Evolutionary conservation across 192 early-diverging fungal species (phyloP).

Genomic region (Coemansia sp.): DNA sequence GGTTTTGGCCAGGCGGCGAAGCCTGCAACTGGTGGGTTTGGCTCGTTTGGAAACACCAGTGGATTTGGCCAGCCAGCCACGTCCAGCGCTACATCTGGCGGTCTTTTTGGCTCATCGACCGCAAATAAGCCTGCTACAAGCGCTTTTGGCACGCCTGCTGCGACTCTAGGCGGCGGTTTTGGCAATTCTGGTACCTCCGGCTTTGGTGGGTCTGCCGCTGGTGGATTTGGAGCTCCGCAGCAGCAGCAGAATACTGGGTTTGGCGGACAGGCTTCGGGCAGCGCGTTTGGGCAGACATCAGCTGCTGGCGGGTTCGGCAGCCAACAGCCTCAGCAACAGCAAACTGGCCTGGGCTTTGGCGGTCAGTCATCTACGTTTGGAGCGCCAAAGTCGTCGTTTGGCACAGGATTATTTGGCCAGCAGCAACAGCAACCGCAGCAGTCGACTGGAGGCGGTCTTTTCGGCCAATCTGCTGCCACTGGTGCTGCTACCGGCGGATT

Average conservation of each 20-base stretch:
- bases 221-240: conserved; percentile 26
- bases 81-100: conserved; percentile 1
- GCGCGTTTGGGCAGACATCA: neutral
- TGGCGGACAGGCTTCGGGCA: neutral
- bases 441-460: conserved; percentile 9
- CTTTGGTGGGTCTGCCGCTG: conserved; percentile 3
- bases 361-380: neutral
- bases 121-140: conserved; percentile 15
- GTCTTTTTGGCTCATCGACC: conserved; percentile 22
- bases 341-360: neutral
- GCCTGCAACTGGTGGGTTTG: conserved; percentile 1
- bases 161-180: conserved; percentile 11
- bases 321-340: neutral
- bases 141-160: conserved; percentile 21
- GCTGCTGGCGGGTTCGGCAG: neutral
- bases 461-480: conserved; percentile 11
- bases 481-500: conserved; percentile 8
- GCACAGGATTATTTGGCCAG: neutral
- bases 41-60: conserved; percentile 18
- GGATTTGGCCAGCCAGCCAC: conserved; percentile 21
- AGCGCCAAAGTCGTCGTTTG: neutral
- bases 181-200: conserved; percentile 16
- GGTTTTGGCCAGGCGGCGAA: conserved; percentile 21
- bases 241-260: neutral
- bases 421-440: conserved; percentile 2